Percentiles rank a stretch among this genome's conserved stretches.
These are phyloP conservation scores for Pythium oligandrum DNA, from an alignment of 352 stramenopile genomes.

Conservation along the genomic window DNA sequence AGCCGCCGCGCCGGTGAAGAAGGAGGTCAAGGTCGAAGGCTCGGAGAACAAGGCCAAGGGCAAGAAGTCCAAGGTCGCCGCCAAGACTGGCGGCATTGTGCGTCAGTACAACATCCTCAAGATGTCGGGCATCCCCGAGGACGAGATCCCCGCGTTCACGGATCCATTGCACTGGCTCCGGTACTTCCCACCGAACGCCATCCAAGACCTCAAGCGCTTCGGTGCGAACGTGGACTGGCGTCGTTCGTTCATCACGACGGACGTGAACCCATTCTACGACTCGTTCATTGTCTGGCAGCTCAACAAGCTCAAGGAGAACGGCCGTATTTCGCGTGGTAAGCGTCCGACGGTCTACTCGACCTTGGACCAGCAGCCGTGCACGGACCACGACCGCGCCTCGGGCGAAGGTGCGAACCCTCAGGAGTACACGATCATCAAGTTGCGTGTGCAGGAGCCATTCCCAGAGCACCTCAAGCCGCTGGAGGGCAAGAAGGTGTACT, in stretches of 20 bases:
- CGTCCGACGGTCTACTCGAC: slow-evolving; percentile 98
- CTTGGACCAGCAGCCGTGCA: slow-evolving; percentile 98
- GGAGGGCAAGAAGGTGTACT: slow-evolving; percentile 90
- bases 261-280: slow-evolving; percentile 99
- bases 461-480: slow-evolving; percentile 75
- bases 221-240: slow-evolving; percentile 97
- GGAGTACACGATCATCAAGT: slow-evolving; percentile 99
- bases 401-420: slow-evolving; percentile 98
- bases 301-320: slow-evolving; percentile 92
- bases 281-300: slow-evolving; percentile 99
- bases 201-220: slow-evolving; percentile 96
- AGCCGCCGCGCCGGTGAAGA: slow-evolving; percentile 19
- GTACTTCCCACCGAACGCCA: slow-evolving; percentile 98
- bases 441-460: slow-evolving; percentile 86
- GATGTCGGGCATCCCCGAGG: slow-evolving; percentile 83
- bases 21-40: slow-evolving; percentile 75
- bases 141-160: slow-evolving; percentile 96
- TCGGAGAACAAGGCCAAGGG: slow-evolving; percentile 88
- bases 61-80: slow-evolving; percentile 98
- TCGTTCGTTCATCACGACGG: slow-evolving; percentile 99
- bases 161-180: slow-evolving; percentile 98
- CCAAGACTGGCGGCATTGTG: slow-evolving; percentile 96
- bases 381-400: slow-evolving; percentile 97
- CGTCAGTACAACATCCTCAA: slow-evolving; percentile 99
- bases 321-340: slow-evolving; percentile 91